Evolutionary conservation across 83 land plant genomes (phyloP), one percentile per base, ranked within the genome.

Genomic region (Diphasiastrum complanatum): DNA sequence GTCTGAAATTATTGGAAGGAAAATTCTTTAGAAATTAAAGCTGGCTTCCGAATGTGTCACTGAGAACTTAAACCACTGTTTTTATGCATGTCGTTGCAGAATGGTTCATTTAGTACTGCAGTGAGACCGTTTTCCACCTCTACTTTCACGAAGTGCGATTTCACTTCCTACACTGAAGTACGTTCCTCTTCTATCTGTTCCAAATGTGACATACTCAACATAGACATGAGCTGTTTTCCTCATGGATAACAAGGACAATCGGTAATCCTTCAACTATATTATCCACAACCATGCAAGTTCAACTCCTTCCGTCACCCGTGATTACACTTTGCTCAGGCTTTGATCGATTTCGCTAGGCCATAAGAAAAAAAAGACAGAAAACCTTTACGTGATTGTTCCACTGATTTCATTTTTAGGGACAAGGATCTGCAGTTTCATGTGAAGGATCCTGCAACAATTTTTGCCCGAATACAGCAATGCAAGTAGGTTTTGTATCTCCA

Each of bases 101-200:
- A 5, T 47, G 28, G 64, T 8, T 19, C 43, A 19, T 25, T 16
- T 2, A 3, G n/a, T 45, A 45, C 55, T 50, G 60, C 65, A 45
- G 61, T 65, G 27, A 56, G 47, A 16, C 41, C 27, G 23, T 61
- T 8, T 38, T 54, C 68, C 34, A 29, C 56, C 24, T 37, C 68
- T 3, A 53, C 45, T 12, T 65, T 65, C 40, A 35, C 64, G 11
- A 65, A 51, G 2, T 65, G 68, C 46, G 68, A 65, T 27, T 65
- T 65, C 45, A 35, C 68, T 25, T 19, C 51, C 14, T 61, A 61
- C 45, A 33, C 45, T 41, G 51, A 61, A 33, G 18, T 19, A 11
- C 37, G 20, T 28, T 6, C 18, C 34, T 19, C 19, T 47, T 47
- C 23, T 48, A 38, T 38, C 14, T 6, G 41, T 38, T 38, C 41